A percentile compares a stretch with the other conserved stretches of the same genome.
Conservation (phyloP, 1,284 basidiomycete species). For the Stereum hirsutum region DNA sequence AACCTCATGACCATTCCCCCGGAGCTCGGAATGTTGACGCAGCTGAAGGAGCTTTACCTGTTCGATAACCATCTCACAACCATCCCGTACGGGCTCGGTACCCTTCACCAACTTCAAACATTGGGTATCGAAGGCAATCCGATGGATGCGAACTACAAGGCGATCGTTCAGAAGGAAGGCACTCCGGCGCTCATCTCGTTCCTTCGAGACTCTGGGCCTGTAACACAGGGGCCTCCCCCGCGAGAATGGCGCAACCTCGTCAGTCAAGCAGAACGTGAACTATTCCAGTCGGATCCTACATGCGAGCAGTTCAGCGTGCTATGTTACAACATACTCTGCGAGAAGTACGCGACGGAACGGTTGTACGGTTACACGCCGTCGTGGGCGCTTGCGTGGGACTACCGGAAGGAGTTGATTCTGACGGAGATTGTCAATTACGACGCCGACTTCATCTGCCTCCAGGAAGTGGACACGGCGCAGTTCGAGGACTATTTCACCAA, state of each 20-base stretch:
- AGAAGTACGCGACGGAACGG: conserved; percentile 82
- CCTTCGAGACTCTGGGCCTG: conserved; percentile 83
- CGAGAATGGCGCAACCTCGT: conserved; percentile 78
- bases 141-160: conserved; percentile 69
- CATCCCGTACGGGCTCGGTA: conserved; percentile 85
- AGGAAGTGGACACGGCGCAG: conserved; percentile 90
- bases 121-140: conserved; percentile 97
- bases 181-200: conserved; percentile 83
- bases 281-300: conserved; percentile 42
- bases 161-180: conserved; percentile 88
- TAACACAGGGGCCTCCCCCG: conserved; percentile 76
- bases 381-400: conserved; percentile 95
- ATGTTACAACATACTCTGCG: conserved; percentile 94
- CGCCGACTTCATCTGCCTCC: conserved; percentile 89
- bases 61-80: conserved; percentile 92
- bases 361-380: conserved; percentile 96
- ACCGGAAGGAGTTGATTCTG: conserved; percentile 87
- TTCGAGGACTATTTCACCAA: conserved; percentile 92
- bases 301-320: conserved; percentile 75
- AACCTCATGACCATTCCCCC: conserved; percentile 72
- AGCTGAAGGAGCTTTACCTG: conserved; percentile 86
- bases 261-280: conserved; percentile 58
- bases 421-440: conserved; percentile 80
- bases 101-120: conserved; percentile 87
- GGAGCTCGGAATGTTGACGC: conserved; percentile 88